Evolutionary conservation across 202 grass and related monocot species (phyloP), one percentile per base, ranked within the genome.

Genomic region (Digitaria exilis): DNA sequence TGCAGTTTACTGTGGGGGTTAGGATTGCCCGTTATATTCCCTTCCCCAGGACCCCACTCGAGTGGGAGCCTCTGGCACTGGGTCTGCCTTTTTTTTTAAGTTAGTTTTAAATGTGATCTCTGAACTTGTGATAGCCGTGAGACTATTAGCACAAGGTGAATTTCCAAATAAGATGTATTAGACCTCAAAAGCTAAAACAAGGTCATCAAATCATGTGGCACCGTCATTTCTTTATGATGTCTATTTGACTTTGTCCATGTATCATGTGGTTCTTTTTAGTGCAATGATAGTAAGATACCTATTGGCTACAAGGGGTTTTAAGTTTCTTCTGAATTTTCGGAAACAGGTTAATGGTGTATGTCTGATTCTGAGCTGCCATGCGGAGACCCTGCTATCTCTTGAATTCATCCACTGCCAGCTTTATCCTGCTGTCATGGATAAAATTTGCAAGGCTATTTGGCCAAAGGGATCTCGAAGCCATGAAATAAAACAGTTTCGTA

Each of bases 371-470:
- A 90, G 85, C 17, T 86, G 83, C 73, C 89, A 98, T 89, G 87
- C 71, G 44, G 69, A 82, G 46, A 94, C 93, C 70, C 58, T 94
- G 62, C 24, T 75, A 2, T 95, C 85, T 83, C 89, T 98, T 77
- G 90, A 94, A 85, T 95, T 98, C 70, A 73, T 87, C 74, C 80
- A 85, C 35, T 95, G 90, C 81, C 87, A 84, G 49, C 91, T 98
- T 87, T 76, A 75, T 86, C 85, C 87, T 87, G 50, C 52, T 35
- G 70, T 69, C 48, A 87, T 95, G 81, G 86, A 98, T 74, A 88
- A 83, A 85, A 84, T 98, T 84, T 95, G 83, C 69, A 42, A 19
- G 37, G 88, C 85, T 86, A 55, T 96, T 70, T 82, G 24, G 32
- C 83, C 71, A 32, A 80, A 85, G 31, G 90, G 55, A 87, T 82